Evolutionary conservation across 805 yeast species (phyloP), one percentile per base, ranked within the genome.

Genomic region (Ogataea ramenticola): DNA sequence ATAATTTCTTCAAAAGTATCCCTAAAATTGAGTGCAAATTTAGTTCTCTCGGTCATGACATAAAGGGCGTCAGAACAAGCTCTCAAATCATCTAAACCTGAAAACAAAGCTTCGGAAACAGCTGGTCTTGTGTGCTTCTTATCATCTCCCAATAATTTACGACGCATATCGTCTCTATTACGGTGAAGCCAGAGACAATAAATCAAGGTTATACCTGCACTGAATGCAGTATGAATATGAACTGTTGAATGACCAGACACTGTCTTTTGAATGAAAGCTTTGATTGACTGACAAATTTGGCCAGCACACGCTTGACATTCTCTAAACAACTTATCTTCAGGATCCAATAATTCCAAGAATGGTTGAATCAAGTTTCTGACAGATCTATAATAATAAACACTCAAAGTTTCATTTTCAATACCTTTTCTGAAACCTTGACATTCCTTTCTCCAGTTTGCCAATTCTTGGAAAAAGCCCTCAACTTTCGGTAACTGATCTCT

Each of bases 291-390:
- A 54, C 86, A 79, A 34, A 80, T 75, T 55, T 79, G 82, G 24
- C 86, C 86, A 1, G 86, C 84, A 21, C 84, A 85, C 2, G 82
- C 81, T 54, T 80, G 86, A 57, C 86, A 80, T 57, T 80, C 84
- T 42, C 72, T 67, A 56, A 80, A 79, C 27, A 80, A 60, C 39
- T 75, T 66, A 55, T 78, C 80, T 52, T 74, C 76, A 5, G 86
- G 85, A 46, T 76, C 77, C 51, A 80, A 59, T 6, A 78, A 59
- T 52, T 79, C 86, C 45, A 80, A 55, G 56, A 76, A 80, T 11
- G 87, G 87, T 54, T 80, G 86, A 43, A 80, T 71, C 47, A 80
- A 58, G 40, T 77, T 60, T 47, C 87, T 63, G 7, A 80, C 79
- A 1, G 84, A 71, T 36, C 82, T 65, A 52, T 77, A 77, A 53